These are phyloP conservation scores for Bruguiera sexangula DNA, from an alignment of 345 rosid genomes.

Conservation along the genomic window DNA sequence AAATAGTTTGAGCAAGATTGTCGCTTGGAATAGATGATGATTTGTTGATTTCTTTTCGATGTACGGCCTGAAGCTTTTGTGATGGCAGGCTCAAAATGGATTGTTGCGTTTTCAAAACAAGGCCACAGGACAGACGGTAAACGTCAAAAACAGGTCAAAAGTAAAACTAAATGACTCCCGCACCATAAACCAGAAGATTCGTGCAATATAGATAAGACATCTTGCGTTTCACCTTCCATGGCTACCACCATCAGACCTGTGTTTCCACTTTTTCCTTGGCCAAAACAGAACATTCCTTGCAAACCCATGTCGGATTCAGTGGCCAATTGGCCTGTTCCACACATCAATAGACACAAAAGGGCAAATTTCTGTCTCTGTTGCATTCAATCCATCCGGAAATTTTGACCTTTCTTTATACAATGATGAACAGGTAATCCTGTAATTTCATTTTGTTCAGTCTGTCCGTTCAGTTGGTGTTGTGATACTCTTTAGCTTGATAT, in stretches of 20 bases:
- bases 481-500: background rate
- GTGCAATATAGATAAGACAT: too few relatives aligned
- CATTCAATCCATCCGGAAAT: conserved; percentile 82
- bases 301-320: conserved; percentile 32
- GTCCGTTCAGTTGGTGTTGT: background rate
- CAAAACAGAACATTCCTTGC: conserved; percentile 12
- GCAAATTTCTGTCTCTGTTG: conserved; percentile 49
- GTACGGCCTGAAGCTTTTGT: too few relatives aligned
- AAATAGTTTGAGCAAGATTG: too few relatives aligned
- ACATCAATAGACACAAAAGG: conserved; percentile 18
- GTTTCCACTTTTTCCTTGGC: conserved; percentile 37
- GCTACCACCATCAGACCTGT: conserved; percentile 35
- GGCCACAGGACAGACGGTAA: conserved; percentile 16
- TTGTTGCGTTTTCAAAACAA: background rate
- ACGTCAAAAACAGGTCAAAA: conserved; percentile 3
- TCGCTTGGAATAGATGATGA: too few relatives aligned
- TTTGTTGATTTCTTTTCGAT: too few relatives aligned
- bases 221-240: conserved; percentile 19
- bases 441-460: background rate
- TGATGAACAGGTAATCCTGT: conserved; percentile 32
- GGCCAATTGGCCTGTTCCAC: background rate
- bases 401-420: conserved; percentile 57
- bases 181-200: background rate
- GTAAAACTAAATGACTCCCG: background rate
- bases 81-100: background rate